Percentiles rank a stretch among this genome's conserved stretches.
Conservation (phyloP, 2,329 filamentous ascomycete species). For the Aspergillus sp. region DNA sequence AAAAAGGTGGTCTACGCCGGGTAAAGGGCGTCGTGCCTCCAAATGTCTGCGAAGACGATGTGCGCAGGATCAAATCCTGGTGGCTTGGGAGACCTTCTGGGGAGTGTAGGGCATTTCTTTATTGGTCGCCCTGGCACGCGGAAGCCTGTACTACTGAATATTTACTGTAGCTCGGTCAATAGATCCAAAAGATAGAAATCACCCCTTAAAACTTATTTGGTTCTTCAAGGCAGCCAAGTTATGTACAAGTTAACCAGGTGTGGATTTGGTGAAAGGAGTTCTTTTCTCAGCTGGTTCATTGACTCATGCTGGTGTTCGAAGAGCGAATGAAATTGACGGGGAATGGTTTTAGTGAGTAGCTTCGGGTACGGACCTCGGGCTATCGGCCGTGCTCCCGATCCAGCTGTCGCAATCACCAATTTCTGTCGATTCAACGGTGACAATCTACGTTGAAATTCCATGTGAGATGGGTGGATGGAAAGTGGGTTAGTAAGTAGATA, state of each 20-base stretch:
- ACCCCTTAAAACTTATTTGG: too few relatives aligned
- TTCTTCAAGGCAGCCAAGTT: too few relatives aligned
- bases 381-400: background rate
- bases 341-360: background rate
- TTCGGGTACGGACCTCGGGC: background rate
- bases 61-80: background rate
- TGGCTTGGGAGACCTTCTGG: background rate
- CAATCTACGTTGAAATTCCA: too few relatives aligned
- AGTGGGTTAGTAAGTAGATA: too few relatives aligned
- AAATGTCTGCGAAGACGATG: background rate
- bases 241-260: too few relatives aligned
- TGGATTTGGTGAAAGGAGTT: too few relatives aligned
- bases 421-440: background rate
- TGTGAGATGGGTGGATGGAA: too few relatives aligned
- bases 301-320: too few relatives aligned
- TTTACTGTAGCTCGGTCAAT: background rate
- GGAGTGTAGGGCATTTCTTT: background rate
- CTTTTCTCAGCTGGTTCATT: too few relatives aligned
- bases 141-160: background rate
- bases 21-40: background rate
- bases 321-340: too few relatives aligned
- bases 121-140: background rate
- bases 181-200: background rate
- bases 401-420: background rate
- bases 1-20: too few relatives aligned